Conservation (phyloP, 495 filamentous ascomycete genomes). For the Talaromyces ruber region DNA sequence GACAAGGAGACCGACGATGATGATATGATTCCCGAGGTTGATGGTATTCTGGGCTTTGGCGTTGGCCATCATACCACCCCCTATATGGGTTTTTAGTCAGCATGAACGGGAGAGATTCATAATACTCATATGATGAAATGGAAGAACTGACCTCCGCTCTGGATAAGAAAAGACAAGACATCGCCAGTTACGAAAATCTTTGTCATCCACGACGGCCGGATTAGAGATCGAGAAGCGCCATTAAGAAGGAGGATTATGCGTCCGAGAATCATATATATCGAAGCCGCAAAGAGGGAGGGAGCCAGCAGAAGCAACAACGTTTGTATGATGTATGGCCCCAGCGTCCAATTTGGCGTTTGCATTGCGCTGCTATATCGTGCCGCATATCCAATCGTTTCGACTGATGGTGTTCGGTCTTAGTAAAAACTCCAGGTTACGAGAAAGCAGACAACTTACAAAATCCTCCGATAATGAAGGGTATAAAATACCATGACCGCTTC, state of each 20-base stretch:
- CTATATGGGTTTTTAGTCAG: neutral
- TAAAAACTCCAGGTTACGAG: neutral
- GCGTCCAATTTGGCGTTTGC: slow-evolving; percentile 15
- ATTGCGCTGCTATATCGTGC: slow-evolving; percentile 34
- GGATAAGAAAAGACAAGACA: slow-evolving; percentile 24
- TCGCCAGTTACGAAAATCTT: slow-evolving; percentile 31
- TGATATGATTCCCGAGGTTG: slow-evolving; percentile 29
- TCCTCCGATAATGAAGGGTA: slow-evolving; percentile 49
- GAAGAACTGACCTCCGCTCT: slow-evolving; percentile 16
- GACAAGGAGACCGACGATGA: slow-evolving; percentile 35
- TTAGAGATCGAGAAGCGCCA: slow-evolving; percentile 26
- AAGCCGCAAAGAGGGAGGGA: slow-evolving; percentile 38
- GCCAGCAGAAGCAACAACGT: slow-evolving; percentile 22
- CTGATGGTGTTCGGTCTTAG: slow-evolving; percentile 16
- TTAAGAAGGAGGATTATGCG: slow-evolving; percentile 37
- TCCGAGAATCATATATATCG: slow-evolving; percentile 53
- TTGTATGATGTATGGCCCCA: slow-evolving; percentile 26
- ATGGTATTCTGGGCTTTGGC: neutral
- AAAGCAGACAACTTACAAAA: slow-evolving; percentile 33
- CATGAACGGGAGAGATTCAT: neutral
- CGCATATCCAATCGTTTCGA: slow-evolving; percentile 51
- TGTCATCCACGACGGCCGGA: slow-evolving; percentile 21
- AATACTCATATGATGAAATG: too few relatives aligned
- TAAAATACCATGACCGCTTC: slow-evolving; percentile 52
- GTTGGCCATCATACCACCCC: slow-evolving; percentile 1